Evolutionary conservation across 164 flowering plant species (phyloP), one percentile per base, ranked within the genome.

Genomic region (Stephania cephalantha): DNA sequence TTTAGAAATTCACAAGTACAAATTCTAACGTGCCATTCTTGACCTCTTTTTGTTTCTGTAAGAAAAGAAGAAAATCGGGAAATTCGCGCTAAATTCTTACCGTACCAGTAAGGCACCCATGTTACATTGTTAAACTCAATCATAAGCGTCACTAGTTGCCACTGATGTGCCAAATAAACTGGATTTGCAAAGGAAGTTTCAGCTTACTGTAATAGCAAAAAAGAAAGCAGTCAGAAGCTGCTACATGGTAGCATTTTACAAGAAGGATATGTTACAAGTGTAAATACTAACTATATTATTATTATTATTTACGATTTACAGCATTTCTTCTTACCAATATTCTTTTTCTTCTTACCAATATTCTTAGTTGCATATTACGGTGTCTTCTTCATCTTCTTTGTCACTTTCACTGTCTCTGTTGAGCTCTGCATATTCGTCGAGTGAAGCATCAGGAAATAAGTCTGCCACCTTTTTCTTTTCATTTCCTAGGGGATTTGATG

Each of bases 381-480:
- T 53, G 11, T 46, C 63, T 4, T 71, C 73, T 3, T 76, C 81
- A 6, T 61, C 68, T 58, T 79, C 78, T 52, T 72, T 45, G 6
- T 66, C 67, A 46, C 75, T 42, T 66, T 80, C 77, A 2, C 78
- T 80, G 20, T 79, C 85, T 78, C 81, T 74, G 77, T 79, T 79
- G 42, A 71, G 61, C 50, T 77, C 78, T 30, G 88, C 91, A 83
- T 85, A 83, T 52, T 86, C 91, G 29, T 89, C 89, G 44, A 90
- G 82, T 63, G 96, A 82, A 80, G 81, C 75, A 42, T 80, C 78
- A 15, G 89, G 80, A 73, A 85, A 82, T 69, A 85, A 67, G 2
- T 86, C 95, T 61, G 88, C 93, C 66, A 72, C 94, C 79, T 84
- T 86, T 42, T 61, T 80, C 68, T 67, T 72, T 46, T 76, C 87